Percentiles rank a stretch among this genome's conserved stretches.
Evolutionary conservation across 345 rosid genomes (phyloP).

Genomic region (Anastatica hierochuntica): DNA sequence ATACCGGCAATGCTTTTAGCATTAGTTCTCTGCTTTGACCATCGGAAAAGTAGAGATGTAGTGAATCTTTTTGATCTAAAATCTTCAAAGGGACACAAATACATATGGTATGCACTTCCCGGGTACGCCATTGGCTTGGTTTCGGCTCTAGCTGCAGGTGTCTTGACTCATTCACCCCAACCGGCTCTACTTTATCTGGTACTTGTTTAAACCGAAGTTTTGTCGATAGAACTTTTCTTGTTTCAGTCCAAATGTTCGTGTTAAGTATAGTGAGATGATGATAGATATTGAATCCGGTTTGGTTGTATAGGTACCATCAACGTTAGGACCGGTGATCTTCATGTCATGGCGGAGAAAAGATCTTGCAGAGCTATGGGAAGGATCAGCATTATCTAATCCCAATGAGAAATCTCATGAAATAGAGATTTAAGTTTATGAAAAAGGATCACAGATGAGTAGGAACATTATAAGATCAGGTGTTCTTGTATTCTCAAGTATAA

Average conservation of each 20-base stretch:
- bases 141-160: conserved; percentile 75
- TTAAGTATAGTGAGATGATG: neutral
- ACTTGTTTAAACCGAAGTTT: neutral
- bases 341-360: conserved; percentile 78
- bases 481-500: conserved; percentile 11
- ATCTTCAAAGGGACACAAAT: conserved; percentile 73
- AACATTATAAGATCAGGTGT: neutral
- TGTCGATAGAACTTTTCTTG: neutral
- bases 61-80: conserved; percentile 52
- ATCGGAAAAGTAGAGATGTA: conserved; percentile 72
- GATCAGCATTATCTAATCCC: conserved; percentile 35
- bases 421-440: conserved; percentile 42
- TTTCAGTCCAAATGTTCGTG: neutral
- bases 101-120: conserved; percentile 84
- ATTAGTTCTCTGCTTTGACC: conserved; percentile 75
- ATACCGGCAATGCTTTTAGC: conserved; percentile 94
- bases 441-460: conserved; percentile 1
- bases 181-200: conserved; percentile 98
- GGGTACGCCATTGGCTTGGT: conserved; percentile 81
- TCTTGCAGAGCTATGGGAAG: conserved; percentile 85
- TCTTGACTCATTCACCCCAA: conserved; percentile 73
- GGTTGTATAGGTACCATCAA: conserved; percentile 66
- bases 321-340: conserved; percentile 76
- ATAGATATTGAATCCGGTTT: neutral
- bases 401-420: conserved; percentile 55